phyloP scores from a whole-genome alignment of 2,329 filamentous ascomycete species.

The Penicillium sp. region DNA sequence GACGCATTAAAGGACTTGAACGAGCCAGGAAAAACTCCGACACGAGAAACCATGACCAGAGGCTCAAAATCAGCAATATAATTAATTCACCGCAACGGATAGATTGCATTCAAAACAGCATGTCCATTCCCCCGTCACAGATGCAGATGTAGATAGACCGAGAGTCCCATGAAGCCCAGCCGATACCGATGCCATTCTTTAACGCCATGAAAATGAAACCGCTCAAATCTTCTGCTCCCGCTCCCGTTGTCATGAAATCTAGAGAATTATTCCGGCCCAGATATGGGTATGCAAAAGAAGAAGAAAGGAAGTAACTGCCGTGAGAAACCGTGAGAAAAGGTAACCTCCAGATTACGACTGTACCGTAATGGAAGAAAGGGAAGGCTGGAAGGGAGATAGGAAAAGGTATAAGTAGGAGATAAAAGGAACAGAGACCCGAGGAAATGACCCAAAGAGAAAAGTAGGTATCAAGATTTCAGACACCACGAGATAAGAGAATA shows the following conservation, averaged over 20 bases:
- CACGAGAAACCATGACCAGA: no score
- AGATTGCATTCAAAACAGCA: not conserved
- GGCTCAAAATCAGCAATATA: not conserved
- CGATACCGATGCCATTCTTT: not conserved
- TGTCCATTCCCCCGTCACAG: not conserved
- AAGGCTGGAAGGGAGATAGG: not conserved
- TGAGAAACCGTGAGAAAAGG: not conserved
- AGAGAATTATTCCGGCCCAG: not conserved
- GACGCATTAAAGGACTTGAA: not conserved
- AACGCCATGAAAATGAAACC: conserved; percentile 2
- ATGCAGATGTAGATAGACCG: not conserved
- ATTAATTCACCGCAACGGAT: not conserved
- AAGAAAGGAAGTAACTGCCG: no score
- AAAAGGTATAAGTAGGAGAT: not conserved
- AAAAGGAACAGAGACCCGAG: conserved; percentile 1
- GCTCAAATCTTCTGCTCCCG: not conserved
- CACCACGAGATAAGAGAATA: conserved; percentile 5
- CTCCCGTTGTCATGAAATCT: not conserved
- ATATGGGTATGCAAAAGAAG: not conserved
- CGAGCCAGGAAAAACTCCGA: not conserved
- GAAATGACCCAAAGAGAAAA: conserved; percentile 1
- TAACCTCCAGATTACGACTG: not conserved
- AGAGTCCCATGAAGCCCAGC: not conserved
- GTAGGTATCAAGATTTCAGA: conserved; percentile 11
- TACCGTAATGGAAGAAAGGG: not conserved